Percentiles rank a stretch among this genome's conserved stretches.
Conservation (phyloP, 495 filamentous ascomycete species). For the Sphaerosporella brunnea region DNA sequence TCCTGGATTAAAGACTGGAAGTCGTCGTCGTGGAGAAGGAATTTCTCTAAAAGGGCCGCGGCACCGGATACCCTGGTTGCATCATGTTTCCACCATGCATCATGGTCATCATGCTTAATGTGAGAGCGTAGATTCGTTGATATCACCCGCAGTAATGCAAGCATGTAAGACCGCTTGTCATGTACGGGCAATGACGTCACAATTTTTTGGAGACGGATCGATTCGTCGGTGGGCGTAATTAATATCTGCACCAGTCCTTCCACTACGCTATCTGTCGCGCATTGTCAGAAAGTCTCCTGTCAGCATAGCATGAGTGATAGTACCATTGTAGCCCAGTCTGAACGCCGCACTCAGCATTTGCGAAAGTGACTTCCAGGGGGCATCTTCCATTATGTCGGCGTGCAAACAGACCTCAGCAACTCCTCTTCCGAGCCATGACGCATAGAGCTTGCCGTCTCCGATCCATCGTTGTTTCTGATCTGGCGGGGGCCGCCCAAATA, state of each 20-base stretch:
- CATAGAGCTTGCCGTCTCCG: conserved; percentile 44
- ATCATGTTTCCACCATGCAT: conserved; percentile 28
- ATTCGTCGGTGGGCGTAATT: conserved; percentile 9
- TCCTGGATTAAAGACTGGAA: conserved; percentile 39
- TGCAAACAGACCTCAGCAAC: conserved; percentile 9
- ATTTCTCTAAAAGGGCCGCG: conserved; percentile 30
- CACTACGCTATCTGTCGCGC: conserved; percentile 36
- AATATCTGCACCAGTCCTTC: conserved; percentile 25
- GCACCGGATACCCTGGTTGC: conserved; percentile 31
- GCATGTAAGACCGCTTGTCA: conserved; percentile 18
- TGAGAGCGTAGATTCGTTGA: conserved; percentile 30
- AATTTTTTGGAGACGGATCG: conserved; percentile 19
- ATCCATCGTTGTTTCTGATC: conserved; percentile 38
- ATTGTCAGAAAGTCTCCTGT: conserved; percentile 15
- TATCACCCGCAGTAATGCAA: conserved; percentile 18
- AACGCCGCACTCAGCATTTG: conserved; percentile 47
- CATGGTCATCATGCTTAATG: conserved; percentile 6
- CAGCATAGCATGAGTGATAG: conserved; percentile 4
- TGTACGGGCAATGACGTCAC: conserved; percentile 15
- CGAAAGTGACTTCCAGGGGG: conserved; percentile 37
- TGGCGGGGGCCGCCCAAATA: conserved; percentile 28
- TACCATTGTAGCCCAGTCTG: conserved; percentile 59
- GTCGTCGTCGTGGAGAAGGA: conserved; percentile 28
- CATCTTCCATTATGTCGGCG: conserved; percentile 35
- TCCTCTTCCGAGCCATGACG: conserved; percentile 52